Conservation (phyloP, 192 early-diverging fungal species). For the Podila minutissima region DNA sequence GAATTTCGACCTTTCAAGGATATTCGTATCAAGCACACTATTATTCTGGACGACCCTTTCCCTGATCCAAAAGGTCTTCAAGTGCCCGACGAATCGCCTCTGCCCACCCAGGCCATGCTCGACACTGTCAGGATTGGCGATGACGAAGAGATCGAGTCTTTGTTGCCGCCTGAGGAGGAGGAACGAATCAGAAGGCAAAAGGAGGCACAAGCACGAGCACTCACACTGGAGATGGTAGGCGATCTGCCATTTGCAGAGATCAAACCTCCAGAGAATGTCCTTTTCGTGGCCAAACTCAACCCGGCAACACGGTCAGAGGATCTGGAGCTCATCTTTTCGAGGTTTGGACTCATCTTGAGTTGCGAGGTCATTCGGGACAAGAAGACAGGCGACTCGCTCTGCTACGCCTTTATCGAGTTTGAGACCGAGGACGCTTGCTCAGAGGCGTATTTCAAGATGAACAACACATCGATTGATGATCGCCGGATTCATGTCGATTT, state of each 20-base stretch:
- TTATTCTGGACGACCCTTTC: conserved; percentile 94
- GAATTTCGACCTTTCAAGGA: conserved; percentile 82
- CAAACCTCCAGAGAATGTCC: conserved; percentile 94
- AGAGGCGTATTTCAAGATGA: conserved; percentile 97
- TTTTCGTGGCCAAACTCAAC: conserved; percentile 97
- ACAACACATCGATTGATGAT: conserved; percentile 96
- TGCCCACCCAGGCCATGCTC: conserved; percentile 78
- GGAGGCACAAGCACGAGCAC: conserved; percentile 85
- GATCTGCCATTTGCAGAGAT: conserved; percentile 97
- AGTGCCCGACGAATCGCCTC: conserved; percentile 77
- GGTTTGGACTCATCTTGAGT: conserved; percentile 89
- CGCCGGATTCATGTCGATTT: conserved; percentile 97
- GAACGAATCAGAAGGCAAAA: conserved; percentile 72
- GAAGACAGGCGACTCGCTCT: conserved; percentile 83
- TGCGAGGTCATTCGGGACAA: conserved; percentile 93
- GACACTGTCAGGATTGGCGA: conserved; percentile 80
- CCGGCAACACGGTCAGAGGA: conserved; percentile 91
- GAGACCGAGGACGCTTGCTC: conserved; percentile 87
- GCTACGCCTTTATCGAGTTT: conserved; percentile 98
- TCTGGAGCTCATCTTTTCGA: conserved; percentile 90
- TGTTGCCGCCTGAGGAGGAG: conserved; percentile 68
- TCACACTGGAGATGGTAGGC: conserved; percentile 98
- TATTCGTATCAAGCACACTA: conserved; percentile 91
- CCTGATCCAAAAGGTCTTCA: conserved; percentile 77
- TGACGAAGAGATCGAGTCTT: conserved; percentile 73